phyloP scores from a whole-genome alignment of 2,329 filamentous ascomycete species.

The Fusarium sublunatum region DNA sequence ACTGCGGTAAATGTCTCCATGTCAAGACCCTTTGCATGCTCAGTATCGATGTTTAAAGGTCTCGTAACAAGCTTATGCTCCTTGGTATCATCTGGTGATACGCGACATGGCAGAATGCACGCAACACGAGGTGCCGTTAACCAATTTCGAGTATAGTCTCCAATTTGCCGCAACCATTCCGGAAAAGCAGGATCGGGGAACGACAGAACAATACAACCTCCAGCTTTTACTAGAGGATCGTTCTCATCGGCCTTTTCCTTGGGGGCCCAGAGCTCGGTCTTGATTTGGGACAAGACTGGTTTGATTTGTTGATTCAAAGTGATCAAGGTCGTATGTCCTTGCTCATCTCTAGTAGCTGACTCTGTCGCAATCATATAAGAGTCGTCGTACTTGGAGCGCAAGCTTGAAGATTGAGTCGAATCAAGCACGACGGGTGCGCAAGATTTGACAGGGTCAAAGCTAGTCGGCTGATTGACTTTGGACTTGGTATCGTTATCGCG shows the following conservation, averaged over 20 bases:
- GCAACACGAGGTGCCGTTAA: slow-evolving; percentile 3
- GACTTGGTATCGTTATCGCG: accelerated
- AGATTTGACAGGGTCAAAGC: not conserved
- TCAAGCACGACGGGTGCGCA: not conserved
- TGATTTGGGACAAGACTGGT: not conserved
- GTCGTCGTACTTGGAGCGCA: accelerated
- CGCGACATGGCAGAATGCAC: slow-evolving; percentile 1
- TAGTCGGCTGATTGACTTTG: accelerated
- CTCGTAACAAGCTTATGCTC: slow-evolving; percentile 1
- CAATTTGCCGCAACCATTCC: not conserved
- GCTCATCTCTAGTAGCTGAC: not conserved
- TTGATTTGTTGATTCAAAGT: not conserved
- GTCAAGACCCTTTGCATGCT: not conserved
- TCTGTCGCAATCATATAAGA: slow-evolving; percentile 1
- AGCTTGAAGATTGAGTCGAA: accelerated
- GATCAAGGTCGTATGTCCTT: not conserved
- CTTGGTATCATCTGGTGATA: not conserved
- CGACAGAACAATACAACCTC: slow-evolving; percentile 10
- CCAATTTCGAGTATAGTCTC: not conserved
- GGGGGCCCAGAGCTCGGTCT: slow-evolving; percentile 13
- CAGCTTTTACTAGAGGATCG: not conserved
- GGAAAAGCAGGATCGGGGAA: slow-evolving; percentile 4
- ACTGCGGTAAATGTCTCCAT: not conserved
- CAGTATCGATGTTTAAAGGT: not conserved
- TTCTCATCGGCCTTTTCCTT: not conserved